Evolutionary conservation across 192 early-diverging fungal genomes (phyloP).

Genomic region (Rhizophagus sp.): DNA sequence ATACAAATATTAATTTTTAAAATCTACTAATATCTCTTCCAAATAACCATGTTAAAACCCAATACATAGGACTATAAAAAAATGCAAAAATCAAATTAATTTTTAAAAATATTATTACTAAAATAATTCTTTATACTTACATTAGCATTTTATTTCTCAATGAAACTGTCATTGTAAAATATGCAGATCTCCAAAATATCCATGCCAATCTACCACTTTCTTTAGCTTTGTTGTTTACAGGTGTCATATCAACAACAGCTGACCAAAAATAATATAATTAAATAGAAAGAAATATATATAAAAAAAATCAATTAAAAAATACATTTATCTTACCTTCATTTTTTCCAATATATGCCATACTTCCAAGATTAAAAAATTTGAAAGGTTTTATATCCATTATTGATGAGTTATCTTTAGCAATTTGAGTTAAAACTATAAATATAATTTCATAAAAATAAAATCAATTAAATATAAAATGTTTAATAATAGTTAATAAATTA

Average conservation of each 20-base stretch:
- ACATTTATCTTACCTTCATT: constrained; percentile 3
- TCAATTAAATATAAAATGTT: not conserved
- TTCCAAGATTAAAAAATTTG: constrained; percentile 59
- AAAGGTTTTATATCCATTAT: constrained; percentile 46
- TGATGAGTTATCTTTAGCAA: constrained; percentile 26
- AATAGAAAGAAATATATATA: no score
- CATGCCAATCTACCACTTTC: constrained; percentile 55
- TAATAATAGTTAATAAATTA: not conserved
- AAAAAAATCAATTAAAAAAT: not conserved
- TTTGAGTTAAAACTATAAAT: constrained; percentile 33
- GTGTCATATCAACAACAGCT: constrained; percentile 61
- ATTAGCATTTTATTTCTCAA: constrained; percentile 74
- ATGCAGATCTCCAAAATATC: constrained; percentile 75
- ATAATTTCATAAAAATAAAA: not conserved
- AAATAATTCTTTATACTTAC: not conserved
- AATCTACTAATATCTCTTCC: constrained; percentile 44
- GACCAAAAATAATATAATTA: constrained; percentile 31
- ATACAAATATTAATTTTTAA: not conserved
- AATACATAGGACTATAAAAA: constrained; percentile 54
- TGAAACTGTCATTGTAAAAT: constrained; percentile 68
- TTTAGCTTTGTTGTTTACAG: constrained; percentile 48
- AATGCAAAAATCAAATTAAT: not conserved
- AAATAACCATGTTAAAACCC: constrained; percentile 54
- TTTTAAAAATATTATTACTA: not conserved
- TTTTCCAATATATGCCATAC: constrained; percentile 70